These are phyloP conservation scores for Ogataea nonfermentans DNA, from an alignment of 805 yeast genomes.

Conservation along the genomic window DNA sequence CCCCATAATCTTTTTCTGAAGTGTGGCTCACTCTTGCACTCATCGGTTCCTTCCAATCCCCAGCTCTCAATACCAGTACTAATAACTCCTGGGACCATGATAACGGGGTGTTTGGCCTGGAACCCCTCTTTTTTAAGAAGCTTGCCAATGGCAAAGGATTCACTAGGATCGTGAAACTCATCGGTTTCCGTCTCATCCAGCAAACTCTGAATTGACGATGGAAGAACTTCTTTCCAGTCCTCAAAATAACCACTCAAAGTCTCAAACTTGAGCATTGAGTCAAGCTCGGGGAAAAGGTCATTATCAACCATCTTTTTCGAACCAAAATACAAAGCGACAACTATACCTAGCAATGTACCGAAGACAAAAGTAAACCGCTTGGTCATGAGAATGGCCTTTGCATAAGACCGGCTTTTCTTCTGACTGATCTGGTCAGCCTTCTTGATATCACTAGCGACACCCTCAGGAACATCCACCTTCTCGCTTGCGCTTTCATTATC, in stretches of 20 bases:
- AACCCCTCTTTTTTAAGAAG: constrained; percentile 50
- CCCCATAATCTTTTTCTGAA: constrained; percentile 96
- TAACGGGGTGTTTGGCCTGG: constrained; percentile 68
- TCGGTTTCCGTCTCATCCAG: constrained; percentile 53
- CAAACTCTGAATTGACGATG: constrained; percentile 58
- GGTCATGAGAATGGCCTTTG: constrained; percentile 29
- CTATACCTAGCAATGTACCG: constrained; percentile 72
- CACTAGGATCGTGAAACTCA: constrained; percentile 58
- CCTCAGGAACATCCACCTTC: constrained; percentile 6
- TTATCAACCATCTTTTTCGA: constrained; percentile 38
- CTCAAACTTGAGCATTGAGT: constrained; percentile 52
- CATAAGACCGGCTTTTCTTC: constrained; percentile 8
- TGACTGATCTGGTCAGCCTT: constrained; percentile 5
- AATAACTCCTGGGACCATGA: constrained; percentile 94
- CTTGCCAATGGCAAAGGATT: constrained; percentile 86
- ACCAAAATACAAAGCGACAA: constrained; percentile 63
- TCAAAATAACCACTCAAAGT: constrained; percentile 55
- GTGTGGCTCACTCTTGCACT: constrained; percentile 80
- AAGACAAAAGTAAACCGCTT: constrained; percentile 59
- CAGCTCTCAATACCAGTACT: constrained; percentile 95
- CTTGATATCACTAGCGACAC: constrained; percentile 1
- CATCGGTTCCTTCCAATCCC: constrained; percentile 73
- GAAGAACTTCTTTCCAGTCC: constrained; percentile 75
- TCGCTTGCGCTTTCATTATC: constrained; percentile 2
- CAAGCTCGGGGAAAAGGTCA: constrained; percentile 48